phyloP scores from a whole-genome alignment of 2,329 filamentous ascomycete genomes.

The Clarireedia monteithiana region DNA sequence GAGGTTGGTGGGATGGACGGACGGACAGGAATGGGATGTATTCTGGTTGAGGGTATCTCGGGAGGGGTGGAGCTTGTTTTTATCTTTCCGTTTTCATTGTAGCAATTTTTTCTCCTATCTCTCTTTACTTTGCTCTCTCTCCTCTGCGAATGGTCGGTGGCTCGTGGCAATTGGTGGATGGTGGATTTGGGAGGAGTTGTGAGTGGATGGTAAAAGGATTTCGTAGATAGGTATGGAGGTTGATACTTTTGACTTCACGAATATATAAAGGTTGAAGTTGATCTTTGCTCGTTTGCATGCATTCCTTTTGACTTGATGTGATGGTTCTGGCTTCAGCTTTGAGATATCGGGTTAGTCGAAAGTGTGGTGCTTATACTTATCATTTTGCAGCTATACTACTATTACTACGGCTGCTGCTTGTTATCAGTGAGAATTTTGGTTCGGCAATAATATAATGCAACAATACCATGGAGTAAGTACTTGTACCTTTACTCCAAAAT shows the following conservation, averaged over 20 bases:
- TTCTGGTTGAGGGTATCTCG: background rate
- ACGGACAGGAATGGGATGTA: background rate
- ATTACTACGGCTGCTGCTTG: too few relatives aligned
- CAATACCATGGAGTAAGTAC: too few relatives aligned
- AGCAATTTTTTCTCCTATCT: constrained; percentile 4
- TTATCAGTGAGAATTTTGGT: too few relatives aligned
- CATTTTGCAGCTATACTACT: too few relatives aligned
- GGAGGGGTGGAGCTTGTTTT: background rate
- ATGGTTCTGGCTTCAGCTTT: background rate
- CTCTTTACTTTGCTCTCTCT: background rate
- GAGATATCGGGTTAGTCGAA: too few relatives aligned
- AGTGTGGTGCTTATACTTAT: too few relatives aligned
- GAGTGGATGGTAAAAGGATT: too few relatives aligned
- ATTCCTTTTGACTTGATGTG: background rate
- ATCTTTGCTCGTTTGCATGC: background rate
- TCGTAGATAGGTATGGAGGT: background rate
- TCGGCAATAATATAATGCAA: too few relatives aligned
- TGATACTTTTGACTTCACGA: background rate
- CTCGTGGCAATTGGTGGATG: background rate
- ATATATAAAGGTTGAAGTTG: constrained; percentile 2
- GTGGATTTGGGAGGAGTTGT: background rate
- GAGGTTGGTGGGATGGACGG: constrained; percentile 1
- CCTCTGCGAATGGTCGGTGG: background rate
- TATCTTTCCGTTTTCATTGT: constrained; percentile 6
- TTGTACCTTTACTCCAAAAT: too few relatives aligned